phyloP scores from a whole-genome alignment of 2,329 filamentous ascomycete genomes.

The Ascosphaera pollenicola region DNA sequence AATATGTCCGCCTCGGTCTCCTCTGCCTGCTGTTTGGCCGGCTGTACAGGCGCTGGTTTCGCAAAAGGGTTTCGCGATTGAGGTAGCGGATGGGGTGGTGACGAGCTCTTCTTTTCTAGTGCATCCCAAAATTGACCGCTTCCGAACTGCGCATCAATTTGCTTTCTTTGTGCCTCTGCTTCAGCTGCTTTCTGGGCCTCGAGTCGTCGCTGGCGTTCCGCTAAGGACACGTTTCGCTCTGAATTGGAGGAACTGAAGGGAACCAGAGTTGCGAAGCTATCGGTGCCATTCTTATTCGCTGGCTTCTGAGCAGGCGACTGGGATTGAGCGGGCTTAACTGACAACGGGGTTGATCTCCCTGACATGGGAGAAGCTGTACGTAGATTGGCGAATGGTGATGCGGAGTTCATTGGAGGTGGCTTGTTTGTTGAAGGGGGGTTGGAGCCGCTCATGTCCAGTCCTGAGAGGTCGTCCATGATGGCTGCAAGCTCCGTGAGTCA shows the following conservation, averaged over 20 bases:
- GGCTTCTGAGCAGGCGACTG: constrained; percentile 19
- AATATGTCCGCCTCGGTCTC: constrained; percentile 35
- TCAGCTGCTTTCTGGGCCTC: constrained; percentile 56
- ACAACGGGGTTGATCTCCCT: constrained; percentile 22
- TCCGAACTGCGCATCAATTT: constrained; percentile 58
- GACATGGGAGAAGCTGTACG: constrained; percentile 18
- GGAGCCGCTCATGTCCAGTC: constrained; percentile 22
- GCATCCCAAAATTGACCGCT: constrained; percentile 54
- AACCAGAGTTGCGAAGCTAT: constrained; percentile 39
- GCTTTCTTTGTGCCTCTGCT: constrained; percentile 49
- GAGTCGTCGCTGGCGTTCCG: constrained; percentile 44
- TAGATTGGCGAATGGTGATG: constrained; percentile 14
- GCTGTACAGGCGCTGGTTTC: background rate
- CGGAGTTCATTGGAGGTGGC: constrained; percentile 15
- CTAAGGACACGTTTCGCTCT: constrained; percentile 45
- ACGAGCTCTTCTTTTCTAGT: constrained; percentile 32
- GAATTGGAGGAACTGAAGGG: constrained; percentile 30
- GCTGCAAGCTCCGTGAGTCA: constrained; percentile 2
- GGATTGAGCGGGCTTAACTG: constrained; percentile 9
- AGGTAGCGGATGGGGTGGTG: constrained; percentile 13
- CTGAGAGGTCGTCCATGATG: constrained; percentile 26
- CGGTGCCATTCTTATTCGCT: constrained; percentile 17
- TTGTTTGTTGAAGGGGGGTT: constrained; percentile 13
- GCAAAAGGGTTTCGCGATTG: too few relatives aligned
- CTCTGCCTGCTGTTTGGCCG: constrained; percentile 1